A percentile compares a stretch with the other conserved stretches of the same genome.
Conservation (phyloP, 2,329 filamentous ascomycete species). For the Hysterium pulicare region DNA sequence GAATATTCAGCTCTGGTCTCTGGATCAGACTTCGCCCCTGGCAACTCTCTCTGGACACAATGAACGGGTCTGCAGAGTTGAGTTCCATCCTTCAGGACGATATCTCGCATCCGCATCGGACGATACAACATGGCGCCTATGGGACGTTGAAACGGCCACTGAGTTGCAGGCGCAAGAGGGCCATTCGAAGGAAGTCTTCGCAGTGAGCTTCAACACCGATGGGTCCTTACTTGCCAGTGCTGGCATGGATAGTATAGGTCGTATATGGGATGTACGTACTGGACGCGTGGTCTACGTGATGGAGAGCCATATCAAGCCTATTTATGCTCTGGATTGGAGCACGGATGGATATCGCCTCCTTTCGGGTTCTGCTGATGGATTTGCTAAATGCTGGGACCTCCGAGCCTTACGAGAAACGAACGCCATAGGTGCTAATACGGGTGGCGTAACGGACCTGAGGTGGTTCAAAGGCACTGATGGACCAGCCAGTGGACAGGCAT, state of each 20-base stretch:
- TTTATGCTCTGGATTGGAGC: slow-evolving; percentile 90
- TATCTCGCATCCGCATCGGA: slow-evolving; percentile 92
- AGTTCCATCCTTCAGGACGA: slow-evolving; percentile 87
- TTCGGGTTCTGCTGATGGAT: slow-evolving; percentile 90
- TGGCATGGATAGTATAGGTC: slow-evolving; percentile 90
- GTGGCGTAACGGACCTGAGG: slow-evolving; percentile 84
- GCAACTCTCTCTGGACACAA: slow-evolving; percentile 79
- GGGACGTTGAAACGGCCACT: slow-evolving; percentile 83
- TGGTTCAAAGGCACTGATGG: slow-evolving; percentile 91
- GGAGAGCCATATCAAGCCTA: slow-evolving; percentile 88
- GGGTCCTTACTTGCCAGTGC: slow-evolving; percentile 87
- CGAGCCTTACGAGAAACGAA: slow-evolving; percentile 81
- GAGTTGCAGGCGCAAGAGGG: slow-evolving; percentile 90
- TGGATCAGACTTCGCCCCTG: slow-evolving; percentile 80
- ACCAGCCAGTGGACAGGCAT: slow-evolving; percentile 58
- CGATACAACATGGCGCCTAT: slow-evolving; percentile 94
- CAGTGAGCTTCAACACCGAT: slow-evolving; percentile 84
- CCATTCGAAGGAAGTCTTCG: slow-evolving; percentile 89
- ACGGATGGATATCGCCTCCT: slow-evolving; percentile 87
- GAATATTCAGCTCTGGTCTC: slow-evolving; percentile 83
- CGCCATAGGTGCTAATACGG: slow-evolving; percentile 85
- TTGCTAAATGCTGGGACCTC: slow-evolving; percentile 97
- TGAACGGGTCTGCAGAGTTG: slow-evolving; percentile 83
- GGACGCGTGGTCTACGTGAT: slow-evolving; percentile 94
- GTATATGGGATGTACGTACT: slow-evolving; percentile 91